phyloP scores from a whole-genome alignment of 768 basidiomycete species.

The Naematelia aurantialba region DNA sequence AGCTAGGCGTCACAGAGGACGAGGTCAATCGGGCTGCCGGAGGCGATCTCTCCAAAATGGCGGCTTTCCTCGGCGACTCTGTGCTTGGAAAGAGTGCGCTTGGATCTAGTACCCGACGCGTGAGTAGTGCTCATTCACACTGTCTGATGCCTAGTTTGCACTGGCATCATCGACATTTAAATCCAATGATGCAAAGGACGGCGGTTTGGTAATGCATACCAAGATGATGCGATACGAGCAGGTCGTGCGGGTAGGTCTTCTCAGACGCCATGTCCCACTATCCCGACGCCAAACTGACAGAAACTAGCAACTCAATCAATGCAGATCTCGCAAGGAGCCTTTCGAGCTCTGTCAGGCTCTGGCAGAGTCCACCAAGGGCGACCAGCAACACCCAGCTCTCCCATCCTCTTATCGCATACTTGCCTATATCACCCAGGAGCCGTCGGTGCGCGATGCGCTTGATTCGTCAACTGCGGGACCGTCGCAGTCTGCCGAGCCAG shows the following conservation, averaged over 20 bases:
- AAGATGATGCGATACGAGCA: constrained; percentile 87
- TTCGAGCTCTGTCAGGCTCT: constrained; percentile 42
- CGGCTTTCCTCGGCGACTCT: constrained; percentile 15
- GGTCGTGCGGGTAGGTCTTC: constrained; percentile 68
- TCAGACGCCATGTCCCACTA: background rate
- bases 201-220: constrained; percentile 44
- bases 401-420: constrained; percentile 50
- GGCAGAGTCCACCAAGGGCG: constrained; percentile 36
- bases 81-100: constrained; percentile 31
- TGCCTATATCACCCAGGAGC: constrained; percentile 48
- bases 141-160: constrained; percentile 27
- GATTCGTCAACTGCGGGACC: constrained; percentile 13
- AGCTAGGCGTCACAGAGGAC: constrained; percentile 44
- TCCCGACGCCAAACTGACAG: no score
- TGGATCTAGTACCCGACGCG: constrained; percentile 35
- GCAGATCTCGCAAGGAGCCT: constrained; percentile 32
- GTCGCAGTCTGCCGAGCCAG: constrained; percentile 48
- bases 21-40: constrained; percentile 16
- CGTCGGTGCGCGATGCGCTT: constrained; percentile 40
- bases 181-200: constrained; percentile 27
- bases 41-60: constrained; percentile 15
- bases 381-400: constrained; percentile 48
- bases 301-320: constrained; percentile 35
- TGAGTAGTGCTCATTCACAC: constrained; percentile 13
- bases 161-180: constrained; percentile 31